Percentiles rank a stretch among this genome's conserved stretches.
These are phyloP conservation scores for Lichtheimia ramosa DNA, from an alignment of 371 early-diverging fungal genomes.

Conservation along the genomic window DNA sequence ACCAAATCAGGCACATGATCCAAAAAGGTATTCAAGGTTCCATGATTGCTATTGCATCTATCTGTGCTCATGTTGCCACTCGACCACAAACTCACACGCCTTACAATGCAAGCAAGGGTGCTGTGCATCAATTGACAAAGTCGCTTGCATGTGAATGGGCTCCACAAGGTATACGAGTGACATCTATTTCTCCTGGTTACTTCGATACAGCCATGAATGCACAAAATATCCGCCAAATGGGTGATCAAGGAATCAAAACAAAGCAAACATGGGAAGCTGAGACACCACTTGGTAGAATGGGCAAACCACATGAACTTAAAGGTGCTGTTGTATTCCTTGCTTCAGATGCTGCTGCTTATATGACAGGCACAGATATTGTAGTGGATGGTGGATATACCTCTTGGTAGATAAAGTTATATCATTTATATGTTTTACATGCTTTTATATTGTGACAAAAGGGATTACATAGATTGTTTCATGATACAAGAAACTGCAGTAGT, in stretches of 20 bases:
- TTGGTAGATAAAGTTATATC: conserved; percentile 17
- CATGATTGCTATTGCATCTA: conserved; percentile 2
- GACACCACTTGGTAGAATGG: conserved; percentile 35
- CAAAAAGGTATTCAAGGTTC: conserved; percentile 9
- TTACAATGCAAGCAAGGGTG: conserved; percentile 49
- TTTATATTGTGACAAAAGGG: too few species aligned
- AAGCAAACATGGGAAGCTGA: conserved; percentile 34
- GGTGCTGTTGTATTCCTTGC: conserved; percentile 39
- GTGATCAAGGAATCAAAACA: conserved; percentile 28
- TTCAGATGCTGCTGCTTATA: conserved; percentile 34
- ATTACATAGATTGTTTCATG: too few species aligned
- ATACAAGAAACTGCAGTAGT: too few species aligned
- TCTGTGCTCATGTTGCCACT: conserved; percentile 38
- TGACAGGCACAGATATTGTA: conserved; percentile 37
- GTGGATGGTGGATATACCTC: conserved; percentile 46
- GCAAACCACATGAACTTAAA: conserved; percentile 39
- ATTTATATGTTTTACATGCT: too few species aligned
- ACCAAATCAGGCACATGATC: conserved; percentile 43
- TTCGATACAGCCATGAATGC: conserved; percentile 44
- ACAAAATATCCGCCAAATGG: conserved; percentile 29
- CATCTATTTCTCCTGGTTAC: conserved; percentile 41
- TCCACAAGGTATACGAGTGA: conserved; percentile 37
- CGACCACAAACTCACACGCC: conserved; percentile 37
- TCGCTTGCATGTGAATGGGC: conserved; percentile 52
- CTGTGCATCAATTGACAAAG: conserved; percentile 41